phyloP scores from a whole-genome alignment of 768 basidiomycete genomes.

The Amanita phalloides region DNA sequence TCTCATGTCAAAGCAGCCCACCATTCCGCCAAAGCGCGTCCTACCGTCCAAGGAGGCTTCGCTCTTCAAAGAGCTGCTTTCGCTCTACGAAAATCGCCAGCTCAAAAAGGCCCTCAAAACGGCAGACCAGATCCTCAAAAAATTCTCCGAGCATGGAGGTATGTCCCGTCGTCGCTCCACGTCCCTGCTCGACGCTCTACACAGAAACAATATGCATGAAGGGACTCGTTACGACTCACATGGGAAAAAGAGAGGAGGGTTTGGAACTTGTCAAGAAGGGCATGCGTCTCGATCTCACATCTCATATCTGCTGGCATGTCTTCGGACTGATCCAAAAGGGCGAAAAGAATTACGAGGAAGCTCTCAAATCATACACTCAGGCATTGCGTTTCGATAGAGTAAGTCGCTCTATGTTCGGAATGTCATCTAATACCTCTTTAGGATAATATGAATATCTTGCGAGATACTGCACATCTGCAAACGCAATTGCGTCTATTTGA shows the following conservation, averaged over 20 bases:
- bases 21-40: constrained; percentile 34
- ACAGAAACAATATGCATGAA: constrained; percentile 96
- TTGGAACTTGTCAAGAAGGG: constrained; percentile 80
- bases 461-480: constrained; percentile 83
- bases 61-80: constrained; percentile 80
- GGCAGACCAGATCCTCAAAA: constrained; percentile 90
- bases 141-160: constrained; percentile 95
- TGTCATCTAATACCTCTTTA: constrained; percentile 17
- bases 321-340: constrained; percentile 91
- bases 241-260: constrained; percentile 74
- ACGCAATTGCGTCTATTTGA: constrained; percentile 80
- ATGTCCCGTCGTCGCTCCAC: constrained; percentile 1
- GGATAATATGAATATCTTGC: constrained; percentile 92
- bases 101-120: constrained; percentile 86
- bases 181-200: constrained; percentile 2
- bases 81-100: constrained; percentile 81
- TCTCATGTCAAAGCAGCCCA: constrained; percentile 26
- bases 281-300: constrained; percentile 67
- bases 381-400: constrained; percentile 88
- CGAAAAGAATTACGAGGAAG: constrained; percentile 92
- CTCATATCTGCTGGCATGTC: constrained; percentile 98
- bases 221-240: constrained; percentile 75
- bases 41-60: constrained; percentile 77
- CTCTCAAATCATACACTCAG: constrained; percentile 85
- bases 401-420: constrained; percentile 13